Base-by-base conservation (phyloP, 2,329 filamentous ascomycete species). In the Zalaria obscura region DNA sequence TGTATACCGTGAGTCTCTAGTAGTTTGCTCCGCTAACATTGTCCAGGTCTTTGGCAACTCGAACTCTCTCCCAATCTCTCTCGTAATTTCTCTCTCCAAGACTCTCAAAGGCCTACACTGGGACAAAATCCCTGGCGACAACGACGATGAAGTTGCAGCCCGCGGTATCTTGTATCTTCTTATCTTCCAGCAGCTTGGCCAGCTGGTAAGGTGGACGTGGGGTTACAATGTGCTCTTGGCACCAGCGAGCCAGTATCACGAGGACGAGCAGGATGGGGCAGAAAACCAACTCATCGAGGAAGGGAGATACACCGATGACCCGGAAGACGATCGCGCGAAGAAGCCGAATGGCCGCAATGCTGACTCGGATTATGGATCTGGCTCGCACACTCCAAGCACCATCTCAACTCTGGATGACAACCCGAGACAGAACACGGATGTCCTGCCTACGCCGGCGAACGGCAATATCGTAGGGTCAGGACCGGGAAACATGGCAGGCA, bases 141-240 rank as follows among this genome's bases (percentile, higher is more conserved):
- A 93, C 54, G 89, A 96, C 54, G 83, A 93, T 44, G 86, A 96
- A 60, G 91, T 98, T 18, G 88, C 77, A 25, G 89, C 91, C 3
- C 78, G 91, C 47, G 91, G 91, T 45, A 96, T 98, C 46, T 68
- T 98, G 1, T 98, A 98, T 56, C 73, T 98, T 7, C 72, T 98
- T 47, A 93, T 98, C 50, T 98, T 98, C 65, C 91, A 98, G 64
- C 91, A 98, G 60, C 75, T 98, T 3, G 91, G 91, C 25, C 91
- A 98, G 62, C 69, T 96, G 26, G 80, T 98, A 18, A 77, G 91
- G 45, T 98, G 91, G 91, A 95, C 85, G 48, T 98, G 91, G 91
- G 91, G 91, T 7, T 96, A 94, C 61, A 87, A 94, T 53, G 80
- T 96, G 32, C 70, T 98, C 11, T 69, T 98, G n/a, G 88, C 88